Evolutionary conservation across 1,139 yeast species (phyloP).

Genomic region (Saccharomyces hybrid): DNA sequence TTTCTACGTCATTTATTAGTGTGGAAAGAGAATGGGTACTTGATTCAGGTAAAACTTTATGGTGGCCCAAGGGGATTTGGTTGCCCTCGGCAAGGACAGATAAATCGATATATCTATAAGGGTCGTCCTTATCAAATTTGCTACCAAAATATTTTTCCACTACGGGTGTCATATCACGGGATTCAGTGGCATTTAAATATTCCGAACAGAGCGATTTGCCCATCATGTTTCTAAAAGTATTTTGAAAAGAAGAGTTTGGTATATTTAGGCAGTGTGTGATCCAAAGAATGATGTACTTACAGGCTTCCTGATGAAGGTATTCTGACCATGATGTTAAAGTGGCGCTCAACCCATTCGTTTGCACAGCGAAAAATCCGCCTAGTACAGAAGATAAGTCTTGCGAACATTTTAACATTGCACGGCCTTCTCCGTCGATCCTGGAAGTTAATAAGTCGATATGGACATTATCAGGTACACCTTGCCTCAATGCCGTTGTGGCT

Average conservation of each 20-base stretch:
- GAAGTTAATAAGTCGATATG: conserved; percentile 31
- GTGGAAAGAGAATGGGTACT: conserved; percentile 40
- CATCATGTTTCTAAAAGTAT: conserved; percentile 31
- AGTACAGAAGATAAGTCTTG: conserved; percentile 25
- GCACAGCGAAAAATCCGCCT: conserved; percentile 35
- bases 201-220: conserved; percentile 27
- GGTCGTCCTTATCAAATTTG: conserved; percentile 14
- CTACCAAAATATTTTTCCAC: conserved; percentile 21
- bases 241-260: conserved; percentile 33
- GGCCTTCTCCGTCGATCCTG: conserved; percentile 34
- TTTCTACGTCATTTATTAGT: conserved; percentile 16
- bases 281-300: conserved; percentile 44
- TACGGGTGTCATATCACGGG: conserved; percentile 17
- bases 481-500: conserved; percentile 32
- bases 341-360: conserved; percentile 48
- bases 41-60: conserved; percentile 33
- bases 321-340: conserved; percentile 45
- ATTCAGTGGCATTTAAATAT: conserved; percentile 11
- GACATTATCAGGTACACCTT: conserved; percentile 31
- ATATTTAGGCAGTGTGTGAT: conserved; percentile 37
- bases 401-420: conserved; percentile 31
- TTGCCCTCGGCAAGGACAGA: conserved; percentile 19
- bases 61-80: conserved; percentile 27
- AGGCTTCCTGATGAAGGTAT: conserved; percentile 42
- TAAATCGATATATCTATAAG: conserved; percentile 26